Evolutionary conservation across 768 basidiomycete genomes (phyloP).

Genomic region (Psilocybe cyanescens): DNA sequence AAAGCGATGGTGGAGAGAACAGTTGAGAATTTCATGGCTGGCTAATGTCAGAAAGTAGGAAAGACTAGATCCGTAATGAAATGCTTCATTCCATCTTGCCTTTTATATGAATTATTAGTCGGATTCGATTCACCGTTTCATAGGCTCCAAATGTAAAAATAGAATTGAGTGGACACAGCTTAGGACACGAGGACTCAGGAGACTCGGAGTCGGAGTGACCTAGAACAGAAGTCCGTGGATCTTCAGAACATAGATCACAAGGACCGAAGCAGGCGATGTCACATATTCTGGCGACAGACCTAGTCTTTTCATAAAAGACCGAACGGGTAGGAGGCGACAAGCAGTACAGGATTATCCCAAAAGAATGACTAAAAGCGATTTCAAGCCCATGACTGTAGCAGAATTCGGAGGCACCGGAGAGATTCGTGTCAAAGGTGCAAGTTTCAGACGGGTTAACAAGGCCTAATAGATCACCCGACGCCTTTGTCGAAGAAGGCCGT

Average conservation of each 20-base stretch:
- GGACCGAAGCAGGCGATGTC: background rate
- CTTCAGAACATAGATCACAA: background rate
- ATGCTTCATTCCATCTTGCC: background rate
- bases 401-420: background rate
- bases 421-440: background rate
- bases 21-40: slow-evolving; percentile 16
- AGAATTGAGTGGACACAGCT: slow-evolving; percentile 1
- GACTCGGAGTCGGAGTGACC: background rate
- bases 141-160: slow-evolving; percentile 2
- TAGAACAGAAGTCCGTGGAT: background rate
- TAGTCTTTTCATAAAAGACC: background rate
- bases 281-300: background rate
- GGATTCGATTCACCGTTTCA: slow-evolving; percentile 1
- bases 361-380: background rate
- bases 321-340: background rate
- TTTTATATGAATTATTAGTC: slow-evolving; percentile 1
- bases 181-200: background rate
- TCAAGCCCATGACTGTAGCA: background rate
- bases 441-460: background rate
- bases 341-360: background rate
- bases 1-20: slow-evolving; percentile 13
- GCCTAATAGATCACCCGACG: background rate
- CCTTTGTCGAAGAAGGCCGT: background rate
- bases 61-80: background rate
- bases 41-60: background rate